Evolutionary conservation across 768 basidiomycete genomes (phyloP).

Genomic region (Cyathus striatus): DNA sequence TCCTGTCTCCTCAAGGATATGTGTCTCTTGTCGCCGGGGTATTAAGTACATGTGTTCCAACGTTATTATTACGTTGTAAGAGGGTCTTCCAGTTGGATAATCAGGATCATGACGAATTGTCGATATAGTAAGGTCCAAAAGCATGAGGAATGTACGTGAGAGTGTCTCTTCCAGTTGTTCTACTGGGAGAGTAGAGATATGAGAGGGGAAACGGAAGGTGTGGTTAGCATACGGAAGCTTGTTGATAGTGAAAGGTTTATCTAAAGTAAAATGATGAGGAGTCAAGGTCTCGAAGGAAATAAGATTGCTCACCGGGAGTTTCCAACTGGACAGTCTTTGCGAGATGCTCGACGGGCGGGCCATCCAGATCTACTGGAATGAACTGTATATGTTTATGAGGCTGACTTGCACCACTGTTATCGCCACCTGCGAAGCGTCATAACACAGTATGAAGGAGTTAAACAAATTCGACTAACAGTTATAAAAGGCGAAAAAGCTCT

Average conservation of each 20-base stretch:
- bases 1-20: constrained; percentile 47
- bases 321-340: constrained; percentile 56
- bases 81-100: constrained; percentile 60
- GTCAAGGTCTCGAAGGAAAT: neutral
- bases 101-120: constrained; percentile 63
- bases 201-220: constrained; percentile 54
- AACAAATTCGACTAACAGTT: constrained; percentile 55
- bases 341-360: constrained; percentile 74
- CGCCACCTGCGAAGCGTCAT: constrained; percentile 40
- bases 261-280: constrained; percentile 28
- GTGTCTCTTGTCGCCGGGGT: constrained; percentile 66
- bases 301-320: constrained; percentile 37
- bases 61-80: constrained; percentile 82
- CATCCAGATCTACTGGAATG: constrained; percentile 56
- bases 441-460: neutral
- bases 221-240: constrained; percentile 79
- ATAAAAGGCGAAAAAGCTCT: constrained; percentile 77
- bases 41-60: constrained; percentile 82
- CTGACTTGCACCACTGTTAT: constrained; percentile 83
- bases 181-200: constrained; percentile 26
- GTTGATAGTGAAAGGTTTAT: constrained; percentile 66
- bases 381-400: constrained; percentile 91
- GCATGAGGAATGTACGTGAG: constrained; percentile 58
- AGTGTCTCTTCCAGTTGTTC: constrained; percentile 48
- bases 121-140: constrained; percentile 74